Base-by-base conservation (phyloP, 2,329 filamentous ascomycete genomes). In the Colletotrichum brevisporum region DNA sequence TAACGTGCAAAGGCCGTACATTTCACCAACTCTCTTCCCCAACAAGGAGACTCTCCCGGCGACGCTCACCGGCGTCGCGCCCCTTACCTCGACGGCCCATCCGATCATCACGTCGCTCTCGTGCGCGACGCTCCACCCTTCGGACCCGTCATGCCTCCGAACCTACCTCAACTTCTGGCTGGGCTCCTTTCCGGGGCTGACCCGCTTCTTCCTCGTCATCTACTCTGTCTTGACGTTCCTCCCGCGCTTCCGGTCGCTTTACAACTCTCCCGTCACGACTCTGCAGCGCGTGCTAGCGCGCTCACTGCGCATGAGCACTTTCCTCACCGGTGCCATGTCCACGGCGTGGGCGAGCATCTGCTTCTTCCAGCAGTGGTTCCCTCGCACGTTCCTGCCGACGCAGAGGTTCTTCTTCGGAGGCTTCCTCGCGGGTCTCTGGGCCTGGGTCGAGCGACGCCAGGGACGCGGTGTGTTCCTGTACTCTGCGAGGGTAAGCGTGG, bases 321-420 rank as follows among this genome's bases (percentile, higher is more conserved):
- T 97, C 75, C 83, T 94, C 56, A 94, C 94, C 0, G 93, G 93
- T 16, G 88, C 93, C n/a, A 90, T 97, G 67, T 94, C 94, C 15
- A 94, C 94, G 0, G 89, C 90, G 39, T 99, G 96, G 96, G 94
- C 91, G 1, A 92, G 90, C 66, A 91, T 98, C 74, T 99, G 95
- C 83, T 87, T 98, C 75, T 94, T 98, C 84, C 94, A 97, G 80
- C 84, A 88, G 53, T 87, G 92, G 75, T 86, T 98, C 2, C 94
- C 95, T 0, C 87, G 91, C 3, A 87, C 86, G 6, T 84, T 94
- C 9, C 85, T 98, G 0, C 89, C 95, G 0, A 95, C 92, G 0
- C 92, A 96, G 78, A 89, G 96, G 24, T 97, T 96, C 86, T 97
- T 97, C 85, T 84, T 98, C 0, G 93, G 94, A 60, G 95, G 96